phyloP scores from a whole-genome alignment of 2,329 filamentous ascomycete species.

The Hypoxylon sp. region DNA sequence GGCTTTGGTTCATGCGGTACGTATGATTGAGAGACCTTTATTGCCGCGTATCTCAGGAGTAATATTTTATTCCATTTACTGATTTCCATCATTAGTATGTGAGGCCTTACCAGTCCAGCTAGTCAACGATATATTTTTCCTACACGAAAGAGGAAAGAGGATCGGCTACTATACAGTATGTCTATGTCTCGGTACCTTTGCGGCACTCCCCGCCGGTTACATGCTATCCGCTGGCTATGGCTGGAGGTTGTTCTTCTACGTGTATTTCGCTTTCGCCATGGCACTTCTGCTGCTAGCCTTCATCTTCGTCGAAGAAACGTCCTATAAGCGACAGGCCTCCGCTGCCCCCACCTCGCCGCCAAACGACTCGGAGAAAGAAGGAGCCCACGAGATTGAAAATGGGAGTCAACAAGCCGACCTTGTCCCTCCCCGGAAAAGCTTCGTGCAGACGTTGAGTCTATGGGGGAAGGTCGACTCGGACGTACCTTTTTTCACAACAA shows the following conservation, averaged over 20 bases:
- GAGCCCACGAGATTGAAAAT: slow-evolving; percentile 36
- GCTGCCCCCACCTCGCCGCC: slow-evolving; percentile 35
- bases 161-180: slow-evolving; percentile 72
- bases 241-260: slow-evolving; percentile 72
- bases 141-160: slow-evolving; percentile 63
- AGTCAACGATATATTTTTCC: slow-evolving; percentile 62
- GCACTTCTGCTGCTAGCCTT: slow-evolving; percentile 60
- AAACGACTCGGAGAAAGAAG: slow-evolving; percentile 45
- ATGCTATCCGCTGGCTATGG: slow-evolving; percentile 70
- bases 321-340: slow-evolving; percentile 55
- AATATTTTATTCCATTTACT: not conserved
- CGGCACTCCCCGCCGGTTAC: slow-evolving; percentile 70
- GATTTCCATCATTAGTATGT: slow-evolving; percentile 50
- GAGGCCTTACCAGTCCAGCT: slow-evolving; percentile 60
- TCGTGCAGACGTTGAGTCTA: slow-evolving; percentile 56
- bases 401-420: slow-evolving; percentile 12
- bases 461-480: slow-evolving; percentile 57
- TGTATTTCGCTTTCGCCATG: slow-evolving; percentile 68
- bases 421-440: slow-evolving; percentile 54
- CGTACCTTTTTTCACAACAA: slow-evolving; percentile 58
- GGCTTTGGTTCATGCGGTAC: slow-evolving; percentile 55
- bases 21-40: not conserved
- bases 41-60: not conserved
- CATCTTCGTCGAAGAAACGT: slow-evolving; percentile 66
- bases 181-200: slow-evolving; percentile 67